phyloP scores from a whole-genome alignment of 805 yeast species.

The Pichia manshurica region DNA sequence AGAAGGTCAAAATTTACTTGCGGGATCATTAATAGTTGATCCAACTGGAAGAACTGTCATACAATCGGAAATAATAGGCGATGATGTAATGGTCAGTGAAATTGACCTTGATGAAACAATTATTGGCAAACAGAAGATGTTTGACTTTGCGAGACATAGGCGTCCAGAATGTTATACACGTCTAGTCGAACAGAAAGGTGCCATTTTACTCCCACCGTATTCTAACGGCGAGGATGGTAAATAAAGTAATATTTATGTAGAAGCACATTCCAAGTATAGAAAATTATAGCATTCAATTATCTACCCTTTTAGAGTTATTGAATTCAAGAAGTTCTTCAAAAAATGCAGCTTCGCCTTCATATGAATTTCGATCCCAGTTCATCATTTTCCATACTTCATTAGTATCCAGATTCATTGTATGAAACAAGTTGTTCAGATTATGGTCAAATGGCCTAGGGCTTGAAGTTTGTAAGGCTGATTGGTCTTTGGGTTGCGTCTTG shows the following conservation, averaged over 20 bases:
- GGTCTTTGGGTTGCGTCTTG: not conserved
- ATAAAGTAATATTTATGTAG: no score
- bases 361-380: not conserved
- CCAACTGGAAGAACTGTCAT: slow-evolving; percentile 33
- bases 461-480: not conserved
- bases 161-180: slow-evolving; percentile 32
- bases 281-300: no score
- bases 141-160: slow-evolving; percentile 34
- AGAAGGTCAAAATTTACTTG: slow-evolving; percentile 33
- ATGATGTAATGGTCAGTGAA: slow-evolving; percentile 26
- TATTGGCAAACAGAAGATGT: slow-evolving; percentile 32
- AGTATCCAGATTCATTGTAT: not conserved
- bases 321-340: not conserved
- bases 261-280: no score
- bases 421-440: not conserved
- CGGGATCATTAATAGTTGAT: slow-evolving; percentile 33
- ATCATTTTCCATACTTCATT: not conserved
- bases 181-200: slow-evolving; percentile 26
- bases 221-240: no score
- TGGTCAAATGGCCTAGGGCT: not conserved
- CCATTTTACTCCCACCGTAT: slow-evolving; percentile 17
- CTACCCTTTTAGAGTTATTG: no score
- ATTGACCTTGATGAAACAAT: slow-evolving; percentile 34
- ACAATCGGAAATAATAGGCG: slow-evolving; percentile 23
- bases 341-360: not conserved